Evolutionary conservation across 2,329 filamentous ascomycete genomes (phyloP), one percentile per base, ranked within the genome.

Genomic region (Apiospora kogelbergensis): DNA sequence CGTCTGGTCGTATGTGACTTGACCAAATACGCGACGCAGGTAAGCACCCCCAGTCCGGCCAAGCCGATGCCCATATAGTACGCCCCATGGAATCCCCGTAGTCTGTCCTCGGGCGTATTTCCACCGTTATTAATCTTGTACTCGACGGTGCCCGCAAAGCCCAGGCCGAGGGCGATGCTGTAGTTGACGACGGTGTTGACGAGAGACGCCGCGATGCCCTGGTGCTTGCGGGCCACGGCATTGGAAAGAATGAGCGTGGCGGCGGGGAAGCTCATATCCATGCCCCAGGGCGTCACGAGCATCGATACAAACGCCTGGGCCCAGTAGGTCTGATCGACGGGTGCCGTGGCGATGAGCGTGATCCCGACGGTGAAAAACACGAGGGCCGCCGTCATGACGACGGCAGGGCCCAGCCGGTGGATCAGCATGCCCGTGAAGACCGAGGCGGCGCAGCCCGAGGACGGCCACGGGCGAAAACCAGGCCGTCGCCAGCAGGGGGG

Each of bases 181-280:
- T 89, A 89, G 74, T 89, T 89, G 64, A 89, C 83, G 41, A 88
- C 78, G 0, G 86, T 89, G 67, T 83, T 86, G 67, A 89, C 83
- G 30, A 89, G 73, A n/a, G 81, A 84, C 2, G 76, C 76, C 6
- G 76, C 77, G 20, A 79, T 74, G 2, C 76, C 77, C 68, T 78
- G 77, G 66, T 78, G 76, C 45, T 73, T 65, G 53, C 72, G 73
- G 30, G 70, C 70, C 11, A 79, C 71, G 6, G 77, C 77, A 68
- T 86, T 82, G n/a, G 80, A 83, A n/a, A 88, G 76, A 41, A 88
- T 81, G 4, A 88, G 72, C 1, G 84, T 87, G 0, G 81, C 84
- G 0, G 85, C 82, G 1, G 86, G 86, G 72, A 88, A 88, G 6
- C 79, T 83, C 83, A 88, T 86, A 71, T 89, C 86, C 84, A 87